Percentiles rank a stretch among this genome's conserved stretches.
Conservation (phyloP, 345 rosid genomes). For the Limnanthes douglasii region DNA sequence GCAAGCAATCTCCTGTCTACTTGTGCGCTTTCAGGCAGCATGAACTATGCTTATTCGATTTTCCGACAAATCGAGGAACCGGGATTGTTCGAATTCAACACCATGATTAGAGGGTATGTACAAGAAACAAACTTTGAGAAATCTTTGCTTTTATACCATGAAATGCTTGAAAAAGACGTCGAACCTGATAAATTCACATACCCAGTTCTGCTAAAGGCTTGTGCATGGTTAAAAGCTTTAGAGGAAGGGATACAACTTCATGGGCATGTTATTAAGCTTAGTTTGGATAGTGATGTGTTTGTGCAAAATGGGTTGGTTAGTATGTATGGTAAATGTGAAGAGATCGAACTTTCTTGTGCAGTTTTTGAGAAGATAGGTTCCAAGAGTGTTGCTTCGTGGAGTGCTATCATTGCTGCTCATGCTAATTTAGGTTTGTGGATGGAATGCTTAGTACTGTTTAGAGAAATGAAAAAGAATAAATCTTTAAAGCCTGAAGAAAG, state of each 20-base stretch:
- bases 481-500: constrained; percentile 28
- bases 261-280: constrained; percentile 18
- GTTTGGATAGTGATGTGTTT: constrained; percentile 13
- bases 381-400: constrained; percentile 22
- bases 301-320: constrained; percentile 18
- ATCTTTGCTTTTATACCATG: constrained; percentile 10
- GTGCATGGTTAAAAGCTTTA: constrained; percentile 10
- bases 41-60: constrained; percentile 12
- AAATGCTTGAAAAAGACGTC: constrained; percentile 11
- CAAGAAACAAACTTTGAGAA: constrained; percentile 9
- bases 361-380: constrained; percentile 11
- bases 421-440: constrained; percentile 13
- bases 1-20: constrained; percentile 12
- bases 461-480: constrained; percentile 7
- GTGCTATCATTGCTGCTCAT: constrained; percentile 16
- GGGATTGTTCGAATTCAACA: constrained; percentile 15
- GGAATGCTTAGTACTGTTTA: constrained; percentile 11
- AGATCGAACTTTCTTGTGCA: constrained; percentile 10
- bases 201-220: constrained; percentile 21
- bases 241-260: constrained; percentile 17
- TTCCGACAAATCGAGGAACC: constrained; percentile 15
- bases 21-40: constrained; percentile 13
- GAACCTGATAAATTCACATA: constrained; percentile 19
- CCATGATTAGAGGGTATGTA: constrained; percentile 23
- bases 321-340: constrained; percentile 21